These are phyloP conservation scores for Heritiera fomes DNA, from an alignment of 345 rosid species.

Conservation along the genomic window DNA sequence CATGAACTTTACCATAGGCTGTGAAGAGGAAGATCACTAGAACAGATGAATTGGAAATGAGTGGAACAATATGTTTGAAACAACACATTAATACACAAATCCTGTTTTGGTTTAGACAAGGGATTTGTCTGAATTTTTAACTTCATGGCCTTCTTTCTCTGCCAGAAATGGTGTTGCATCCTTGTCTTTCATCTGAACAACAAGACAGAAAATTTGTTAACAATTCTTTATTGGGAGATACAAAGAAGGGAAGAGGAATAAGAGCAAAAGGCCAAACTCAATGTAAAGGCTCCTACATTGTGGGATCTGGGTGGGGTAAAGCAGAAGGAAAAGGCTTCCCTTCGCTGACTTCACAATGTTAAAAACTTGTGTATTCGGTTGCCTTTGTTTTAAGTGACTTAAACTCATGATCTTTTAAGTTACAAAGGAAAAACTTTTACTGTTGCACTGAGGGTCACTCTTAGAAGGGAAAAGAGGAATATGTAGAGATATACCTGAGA, in stretches of 20 bases:
- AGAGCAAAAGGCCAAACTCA: no score
- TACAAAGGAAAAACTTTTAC: no score
- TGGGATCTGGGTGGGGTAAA: no score
- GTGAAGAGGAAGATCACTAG: neutral
- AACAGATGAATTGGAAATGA: neutral
- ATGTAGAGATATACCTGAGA: conserved; percentile 50
- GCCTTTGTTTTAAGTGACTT: no score
- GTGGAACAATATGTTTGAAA: conserved; percentile 11
- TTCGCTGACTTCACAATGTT: no score
- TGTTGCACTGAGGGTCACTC: no score
- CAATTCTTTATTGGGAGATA: neutral
- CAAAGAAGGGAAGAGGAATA: neutral
- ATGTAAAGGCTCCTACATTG: no score
- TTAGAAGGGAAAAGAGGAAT: neutral
- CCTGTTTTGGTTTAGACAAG: conserved; percentile 45
- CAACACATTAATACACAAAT: neutral
- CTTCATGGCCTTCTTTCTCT: conserved; percentile 72
- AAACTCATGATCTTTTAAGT: no score
- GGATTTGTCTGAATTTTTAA: conserved; percentile 67
- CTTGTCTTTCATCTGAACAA: conserved; percentile 69
- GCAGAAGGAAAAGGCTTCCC: no score
- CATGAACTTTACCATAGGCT: neutral
- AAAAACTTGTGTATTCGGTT: no score
- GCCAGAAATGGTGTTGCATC: conserved; percentile 67
- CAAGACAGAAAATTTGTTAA: neutral